Percentiles rank a stretch among this genome's conserved stretches.
Evolutionary conservation across 83 land plant species (phyloP).

Genomic region (Thuja plicata): DNA sequence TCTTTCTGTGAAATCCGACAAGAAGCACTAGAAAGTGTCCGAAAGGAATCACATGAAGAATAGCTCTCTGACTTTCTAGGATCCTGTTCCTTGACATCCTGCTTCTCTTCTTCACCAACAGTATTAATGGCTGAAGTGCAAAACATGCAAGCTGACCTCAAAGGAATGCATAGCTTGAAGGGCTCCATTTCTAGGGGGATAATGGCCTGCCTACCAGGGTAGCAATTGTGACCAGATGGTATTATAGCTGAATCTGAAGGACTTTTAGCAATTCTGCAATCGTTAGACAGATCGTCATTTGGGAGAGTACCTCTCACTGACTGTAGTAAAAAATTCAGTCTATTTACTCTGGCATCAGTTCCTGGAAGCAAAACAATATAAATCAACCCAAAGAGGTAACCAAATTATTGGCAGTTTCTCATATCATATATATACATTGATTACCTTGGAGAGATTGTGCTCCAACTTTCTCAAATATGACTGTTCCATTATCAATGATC

Average conservation of each 20-base stretch:
- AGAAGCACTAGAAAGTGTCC: constrained; percentile 5
- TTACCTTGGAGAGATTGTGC: constrained; percentile 11
- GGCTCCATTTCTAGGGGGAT: constrained; percentile 7
- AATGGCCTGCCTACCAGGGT: constrained; percentile 13
- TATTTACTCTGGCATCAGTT: background rate
- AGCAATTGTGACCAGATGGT: background rate
- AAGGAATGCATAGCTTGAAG: constrained; percentile 11
- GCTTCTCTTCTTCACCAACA: background rate
- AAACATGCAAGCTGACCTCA: constrained; percentile 2
- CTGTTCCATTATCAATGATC: constrained; percentile 49
- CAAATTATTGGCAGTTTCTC: background rate
- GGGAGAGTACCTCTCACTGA: background rate
- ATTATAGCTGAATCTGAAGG: constrained; percentile 11
- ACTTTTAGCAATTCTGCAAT: background rate
- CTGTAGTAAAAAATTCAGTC: background rate
- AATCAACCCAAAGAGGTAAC: background rate
- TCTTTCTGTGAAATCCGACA: constrained; percentile 3
- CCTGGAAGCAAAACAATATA: constrained; percentile 13
- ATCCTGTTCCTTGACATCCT: background rate
- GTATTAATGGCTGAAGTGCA: background rate
- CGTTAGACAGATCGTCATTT: background rate
- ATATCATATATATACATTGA: background rate
- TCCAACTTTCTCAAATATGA: constrained; percentile 42
- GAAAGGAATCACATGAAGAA: constrained; percentile 17
- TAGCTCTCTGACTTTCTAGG: constrained; percentile 9